phyloP scores from a whole-genome alignment of 371 early-diverging fungal species.

The Mucor piriformis region DNA sequence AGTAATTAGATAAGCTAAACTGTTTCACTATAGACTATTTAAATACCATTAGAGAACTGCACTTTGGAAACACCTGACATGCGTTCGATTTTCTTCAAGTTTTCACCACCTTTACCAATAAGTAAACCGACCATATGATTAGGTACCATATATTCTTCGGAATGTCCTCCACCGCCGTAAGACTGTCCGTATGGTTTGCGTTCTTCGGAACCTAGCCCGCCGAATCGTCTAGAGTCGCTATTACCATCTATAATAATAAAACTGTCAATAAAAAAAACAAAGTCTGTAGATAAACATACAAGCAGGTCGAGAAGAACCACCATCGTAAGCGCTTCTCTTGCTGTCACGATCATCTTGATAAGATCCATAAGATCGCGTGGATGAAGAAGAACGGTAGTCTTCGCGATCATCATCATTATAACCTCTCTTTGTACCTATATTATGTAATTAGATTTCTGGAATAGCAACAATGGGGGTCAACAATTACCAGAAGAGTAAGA shows the following conservation, averaged over 20 bases:
- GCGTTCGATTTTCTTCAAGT: conserved; percentile 78
- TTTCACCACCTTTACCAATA: conserved; percentile 86
- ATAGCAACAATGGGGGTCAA: background rate
- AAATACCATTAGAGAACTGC: conserved; percentile 67
- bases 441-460: conserved; percentile 6
- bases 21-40: background rate
- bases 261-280: background rate
- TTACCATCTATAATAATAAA: conserved; percentile 6
- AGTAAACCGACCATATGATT: conserved; percentile 79
- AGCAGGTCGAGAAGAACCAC: conserved; percentile 36
- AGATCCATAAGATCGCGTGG: conserved; percentile 26
- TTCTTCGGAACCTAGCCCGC: conserved; percentile 63
- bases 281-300: conserved; percentile 20
- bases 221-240: conserved; percentile 52
- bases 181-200: conserved; percentile 18
- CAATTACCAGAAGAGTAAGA: conserved; percentile 13
- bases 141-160: conserved; percentile 63
- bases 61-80: conserved; percentile 67
- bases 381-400: conserved; percentile 16
- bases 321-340: conserved; percentile 51
- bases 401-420: conserved; percentile 34
- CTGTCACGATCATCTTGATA: conserved; percentile 45
- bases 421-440: conserved; percentile 40
- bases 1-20: background rate
- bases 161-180: conserved; percentile 29